Conservation (phyloP, 257 asterid genomes). For the Orobanche coerulescens region DNA sequence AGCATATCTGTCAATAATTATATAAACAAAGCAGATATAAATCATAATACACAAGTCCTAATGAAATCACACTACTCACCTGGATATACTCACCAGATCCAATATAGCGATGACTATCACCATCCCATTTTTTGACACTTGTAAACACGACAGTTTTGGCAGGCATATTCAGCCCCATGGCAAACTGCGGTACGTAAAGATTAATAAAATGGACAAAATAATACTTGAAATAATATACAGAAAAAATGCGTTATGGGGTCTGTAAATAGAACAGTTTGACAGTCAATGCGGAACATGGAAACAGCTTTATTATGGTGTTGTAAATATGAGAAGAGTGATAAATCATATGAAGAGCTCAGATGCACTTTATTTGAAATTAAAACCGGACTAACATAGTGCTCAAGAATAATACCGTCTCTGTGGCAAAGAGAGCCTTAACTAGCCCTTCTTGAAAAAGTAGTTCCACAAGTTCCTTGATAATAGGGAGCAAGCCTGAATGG, state of each 20-base stretch:
- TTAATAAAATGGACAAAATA: constrained; percentile 2
- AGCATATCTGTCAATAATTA: constrained; percentile 21
- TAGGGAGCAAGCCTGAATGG: constrained; percentile 97
- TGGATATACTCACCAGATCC: constrained; percentile 99
- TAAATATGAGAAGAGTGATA: not conserved
- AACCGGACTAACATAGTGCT: constrained; percentile 1
- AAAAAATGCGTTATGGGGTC: not conserved
- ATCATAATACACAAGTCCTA: constrained; percentile 1
- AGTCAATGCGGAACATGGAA: constrained; percentile 2
- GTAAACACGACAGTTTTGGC: constrained; percentile 99
- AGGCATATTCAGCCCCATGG: constrained; percentile 99
- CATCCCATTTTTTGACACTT: constrained; percentile 91
- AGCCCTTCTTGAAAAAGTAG: constrained; percentile 99
- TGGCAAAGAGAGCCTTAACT: constrained; percentile 93
- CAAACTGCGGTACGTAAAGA: constrained; percentile 46
- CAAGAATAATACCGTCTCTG: constrained; percentile 72
- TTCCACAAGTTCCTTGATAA: constrained; percentile 92
- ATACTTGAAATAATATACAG: not conserved
- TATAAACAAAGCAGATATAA: constrained; percentile 6
- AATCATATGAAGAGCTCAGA: not conserved
- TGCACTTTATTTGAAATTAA: not conserved
- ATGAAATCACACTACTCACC: constrained; percentile 41
- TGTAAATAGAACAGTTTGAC: not conserved
- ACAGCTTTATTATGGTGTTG: not conserved
- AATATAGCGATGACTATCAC: constrained; percentile 90